Conservation (phyloP, 2,329 filamentous ascomycete species). For the Emericellopsis atlantica region DNA sequence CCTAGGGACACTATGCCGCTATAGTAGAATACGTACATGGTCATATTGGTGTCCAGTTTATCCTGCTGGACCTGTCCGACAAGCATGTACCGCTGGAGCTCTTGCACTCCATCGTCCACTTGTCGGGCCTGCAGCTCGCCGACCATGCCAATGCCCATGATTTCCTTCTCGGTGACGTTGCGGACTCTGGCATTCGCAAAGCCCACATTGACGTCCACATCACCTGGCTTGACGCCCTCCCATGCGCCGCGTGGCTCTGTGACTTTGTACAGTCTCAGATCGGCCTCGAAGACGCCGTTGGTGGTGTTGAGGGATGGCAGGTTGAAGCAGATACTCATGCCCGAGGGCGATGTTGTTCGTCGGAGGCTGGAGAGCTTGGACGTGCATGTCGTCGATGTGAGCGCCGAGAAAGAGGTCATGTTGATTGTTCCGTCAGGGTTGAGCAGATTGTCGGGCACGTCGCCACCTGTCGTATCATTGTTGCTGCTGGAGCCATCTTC, state of each 20-base stretch:
- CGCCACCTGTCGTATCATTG: constrained; percentile 6
- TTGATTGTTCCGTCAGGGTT: constrained; percentile 34
- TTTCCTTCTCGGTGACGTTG: constrained; percentile 11
- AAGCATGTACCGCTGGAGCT: constrained; percentile 54
- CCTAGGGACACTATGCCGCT: too few species aligned
- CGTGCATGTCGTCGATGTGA: constrained; percentile 47
- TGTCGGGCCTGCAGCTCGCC: constrained; percentile 2
- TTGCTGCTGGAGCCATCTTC: constrained; percentile 1
- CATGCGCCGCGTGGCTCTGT: constrained; percentile 44
- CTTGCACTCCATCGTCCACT: constrained; percentile 16
- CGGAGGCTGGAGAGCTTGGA: constrained; percentile 40
- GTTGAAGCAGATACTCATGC: constrained; percentile 75
- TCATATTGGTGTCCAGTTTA: constrained; percentile 40
- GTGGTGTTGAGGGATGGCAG: constrained; percentile 55
- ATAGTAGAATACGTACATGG: constrained; percentile 36
- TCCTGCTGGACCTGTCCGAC: constrained; percentile 53
- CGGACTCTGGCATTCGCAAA: constrained; percentile 36
- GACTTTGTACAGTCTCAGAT: constrained; percentile 62
- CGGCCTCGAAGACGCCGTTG: constrained; percentile 63
- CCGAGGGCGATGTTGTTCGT: constrained; percentile 57
- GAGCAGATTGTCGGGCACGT: constrained; percentile 7
- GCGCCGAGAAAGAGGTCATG: constrained; percentile 40
- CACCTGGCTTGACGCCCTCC: constrained; percentile 32
- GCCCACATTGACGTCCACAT: constrained; percentile 40
- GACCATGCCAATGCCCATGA: constrained; percentile 12